phyloP scores from a whole-genome alignment of 163 green algal species.

The Chlamydomonas reinhardtii region DNA sequence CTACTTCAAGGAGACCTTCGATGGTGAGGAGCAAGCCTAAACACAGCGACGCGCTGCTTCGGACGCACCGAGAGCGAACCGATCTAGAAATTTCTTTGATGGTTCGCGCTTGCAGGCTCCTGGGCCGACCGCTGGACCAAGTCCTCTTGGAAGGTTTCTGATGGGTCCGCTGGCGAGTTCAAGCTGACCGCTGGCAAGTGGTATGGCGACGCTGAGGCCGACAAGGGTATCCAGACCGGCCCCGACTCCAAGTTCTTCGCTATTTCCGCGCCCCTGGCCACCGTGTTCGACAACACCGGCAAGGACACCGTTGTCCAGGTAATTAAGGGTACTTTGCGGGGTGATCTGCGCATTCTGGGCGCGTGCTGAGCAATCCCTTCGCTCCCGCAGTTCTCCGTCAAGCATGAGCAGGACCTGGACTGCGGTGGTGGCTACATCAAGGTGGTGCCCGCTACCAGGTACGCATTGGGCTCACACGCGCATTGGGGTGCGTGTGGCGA shows the following conservation, averaged over 20 bases:
- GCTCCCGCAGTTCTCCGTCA: slow-evolving; percentile 84
- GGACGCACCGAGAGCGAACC: neutral
- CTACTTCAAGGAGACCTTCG: slow-evolving; percentile 86
- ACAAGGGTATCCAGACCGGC: slow-evolving; percentile 88
- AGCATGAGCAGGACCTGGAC: slow-evolving; percentile 93
- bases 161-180: slow-evolving; percentile 81
- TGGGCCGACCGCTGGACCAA: slow-evolving; percentile 84
- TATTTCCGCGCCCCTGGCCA: slow-evolving; percentile 71
- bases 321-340: neutral
- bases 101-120: slow-evolving; percentile 57
- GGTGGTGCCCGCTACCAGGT: slow-evolving; percentile 72
- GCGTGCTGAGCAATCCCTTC: neutral
- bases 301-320: slow-evolving; percentile 92
- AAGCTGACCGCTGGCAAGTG: slow-evolving; percentile 81
- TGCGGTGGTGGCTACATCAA: slow-evolving; percentile 96
- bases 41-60: neutral
- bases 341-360: too few relatives aligned
- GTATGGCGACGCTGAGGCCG: slow-evolving; percentile 75
- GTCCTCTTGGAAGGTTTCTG: slow-evolving; percentile 81
- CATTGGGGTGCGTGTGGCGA: too few relatives aligned
- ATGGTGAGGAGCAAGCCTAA: slow-evolving; percentile 60
- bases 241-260: slow-evolving; percentile 88
- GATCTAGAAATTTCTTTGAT: slow-evolving; percentile 41
- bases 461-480: neutral
- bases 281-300: slow-evolving; percentile 84